Conservation (phyloP, 1,284 basidiomycete genomes). For the Neolentinus lepideus region DNA sequence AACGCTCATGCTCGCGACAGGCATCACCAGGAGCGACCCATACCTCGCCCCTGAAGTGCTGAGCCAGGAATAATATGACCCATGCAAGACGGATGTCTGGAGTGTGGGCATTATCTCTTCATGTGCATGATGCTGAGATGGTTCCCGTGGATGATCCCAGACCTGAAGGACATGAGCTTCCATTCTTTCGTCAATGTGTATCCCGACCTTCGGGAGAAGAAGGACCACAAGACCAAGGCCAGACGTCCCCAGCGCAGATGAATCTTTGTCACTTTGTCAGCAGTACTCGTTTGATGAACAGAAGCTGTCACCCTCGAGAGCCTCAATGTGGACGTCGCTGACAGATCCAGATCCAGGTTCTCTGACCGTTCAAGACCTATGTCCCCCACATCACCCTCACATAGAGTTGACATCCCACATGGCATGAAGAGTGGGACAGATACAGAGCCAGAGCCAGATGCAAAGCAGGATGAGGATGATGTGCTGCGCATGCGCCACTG, state of each 20-base stretch:
- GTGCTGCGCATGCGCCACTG: constrained; percentile 40
- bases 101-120: constrained; percentile 97
- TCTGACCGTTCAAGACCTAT: constrained; percentile 31
- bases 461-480: constrained; percentile 21
- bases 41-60: constrained; percentile 99
- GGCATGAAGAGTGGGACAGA: constrained; percentile 70
- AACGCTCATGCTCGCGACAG: constrained; percentile 75
- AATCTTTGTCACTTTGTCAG: constrained; percentile 10
- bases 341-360: constrained; percentile 10
- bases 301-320: constrained; percentile 3
- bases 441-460: constrained; percentile 49
- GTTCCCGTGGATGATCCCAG: constrained; percentile 99
- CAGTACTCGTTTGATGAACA: constrained; percentile 19
- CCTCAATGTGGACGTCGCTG: background rate
- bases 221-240: background rate
- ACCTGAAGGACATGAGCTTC: constrained; percentile 88
- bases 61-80: constrained; percentile 77
- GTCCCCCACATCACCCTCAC: constrained; percentile 39
- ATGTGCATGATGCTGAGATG: constrained; percentile 97
- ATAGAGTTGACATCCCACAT: constrained; percentile 60
- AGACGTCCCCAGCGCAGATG: background rate
- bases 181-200: constrained; percentile 89
- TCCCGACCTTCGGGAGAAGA: constrained; percentile 70
- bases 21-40: constrained; percentile 95
- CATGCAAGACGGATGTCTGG: constrained; percentile 98